Conservation (phyloP, 139 green algal species). For the Haematococcus sp. region DNA sequence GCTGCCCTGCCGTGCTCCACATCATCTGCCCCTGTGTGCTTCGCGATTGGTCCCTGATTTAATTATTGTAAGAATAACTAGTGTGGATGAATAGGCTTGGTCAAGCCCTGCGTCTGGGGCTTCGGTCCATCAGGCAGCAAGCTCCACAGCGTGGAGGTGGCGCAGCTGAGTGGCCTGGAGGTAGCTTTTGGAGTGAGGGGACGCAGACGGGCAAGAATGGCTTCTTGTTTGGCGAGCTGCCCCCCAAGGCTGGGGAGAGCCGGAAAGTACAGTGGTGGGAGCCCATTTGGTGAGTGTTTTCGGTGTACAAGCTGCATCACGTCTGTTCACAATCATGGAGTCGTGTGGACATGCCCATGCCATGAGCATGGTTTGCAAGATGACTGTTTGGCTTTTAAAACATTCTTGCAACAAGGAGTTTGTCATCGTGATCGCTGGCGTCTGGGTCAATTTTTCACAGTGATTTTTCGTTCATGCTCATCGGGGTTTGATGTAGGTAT, state of each 20-base stretch:
- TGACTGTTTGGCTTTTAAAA: too few relatives aligned
- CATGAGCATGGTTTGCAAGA: not conserved
- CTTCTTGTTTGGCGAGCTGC: slow-evolving; percentile 82
- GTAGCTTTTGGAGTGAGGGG: slow-evolving; percentile 73
- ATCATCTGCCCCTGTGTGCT: too few relatives aligned
- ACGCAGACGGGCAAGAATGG: slow-evolving; percentile 68
- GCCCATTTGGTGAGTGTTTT: slow-evolving; percentile 68
- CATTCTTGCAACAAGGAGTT: too few relatives aligned
- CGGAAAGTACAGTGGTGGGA: slow-evolving; percentile 86
- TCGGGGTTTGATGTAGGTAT: slow-evolving; percentile 22
- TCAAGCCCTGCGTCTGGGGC: too few relatives aligned
- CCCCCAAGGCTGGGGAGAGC: slow-evolving; percentile 63
- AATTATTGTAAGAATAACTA: too few relatives aligned
- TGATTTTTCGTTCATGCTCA: too few relatives aligned
- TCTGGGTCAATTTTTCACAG: too few relatives aligned
- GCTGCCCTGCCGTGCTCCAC: too few relatives aligned
- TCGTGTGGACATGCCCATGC: not conserved
- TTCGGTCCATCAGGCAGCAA: too few relatives aligned
- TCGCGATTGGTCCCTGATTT: too few relatives aligned
- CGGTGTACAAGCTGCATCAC: not conserved
- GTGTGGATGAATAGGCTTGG: too few relatives aligned
- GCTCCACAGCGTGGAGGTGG: slow-evolving; percentile 11
- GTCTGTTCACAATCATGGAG: not conserved
- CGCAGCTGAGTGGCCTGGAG: slow-evolving; percentile 43
- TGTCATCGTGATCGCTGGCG: too few relatives aligned